phyloP scores from a whole-genome alignment of 805 yeast genomes.

The Lachancea quebecensis region DNA sequence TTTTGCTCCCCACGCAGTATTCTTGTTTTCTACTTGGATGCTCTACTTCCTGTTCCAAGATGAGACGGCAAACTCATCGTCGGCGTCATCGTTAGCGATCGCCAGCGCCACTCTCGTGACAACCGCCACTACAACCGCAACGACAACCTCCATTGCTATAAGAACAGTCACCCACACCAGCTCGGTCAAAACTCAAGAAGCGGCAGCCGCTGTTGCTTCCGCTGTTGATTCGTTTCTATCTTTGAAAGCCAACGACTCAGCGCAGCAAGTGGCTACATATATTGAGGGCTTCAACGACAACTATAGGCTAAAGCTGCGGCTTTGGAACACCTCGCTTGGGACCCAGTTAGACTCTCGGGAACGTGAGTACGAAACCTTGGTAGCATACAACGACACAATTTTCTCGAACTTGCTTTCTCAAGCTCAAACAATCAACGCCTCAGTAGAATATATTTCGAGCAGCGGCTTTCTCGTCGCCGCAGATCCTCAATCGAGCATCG shows the following conservation, averaged over 20 bases:
- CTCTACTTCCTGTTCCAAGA: neutral
- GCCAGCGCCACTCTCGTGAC: too few species aligned
- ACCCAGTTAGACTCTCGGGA: neutral
- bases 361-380: slow-evolving; percentile 3
- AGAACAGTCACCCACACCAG: slow-evolving; percentile 1
- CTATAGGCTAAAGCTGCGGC: slow-evolving; percentile 4
- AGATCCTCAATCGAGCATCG: neutral
- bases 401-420: slow-evolving; percentile 8
- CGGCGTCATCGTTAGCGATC: neutral
- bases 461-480: slow-evolving; percentile 10
- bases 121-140: neutral
- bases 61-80: neutral
- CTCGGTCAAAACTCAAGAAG: too few species aligned
- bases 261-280: neutral
- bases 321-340: slow-evolving; percentile 4
- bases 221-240: neutral
- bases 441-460: slow-evolving; percentile 9
- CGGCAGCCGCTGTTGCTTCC: too few species aligned
- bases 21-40: slow-evolving; percentile 13
- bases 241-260: slow-evolving; percentile 4
- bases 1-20: slow-evolving; percentile 7
- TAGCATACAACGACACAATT: slow-evolving; percentile 10
- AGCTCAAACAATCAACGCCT: slow-evolving; percentile 12
- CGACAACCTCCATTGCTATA: neutral
- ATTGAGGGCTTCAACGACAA: slow-evolving; percentile 4